phyloP scores from a whole-genome alignment of 169 alveolate genomes.

The Theileria orientalis region DNA sequence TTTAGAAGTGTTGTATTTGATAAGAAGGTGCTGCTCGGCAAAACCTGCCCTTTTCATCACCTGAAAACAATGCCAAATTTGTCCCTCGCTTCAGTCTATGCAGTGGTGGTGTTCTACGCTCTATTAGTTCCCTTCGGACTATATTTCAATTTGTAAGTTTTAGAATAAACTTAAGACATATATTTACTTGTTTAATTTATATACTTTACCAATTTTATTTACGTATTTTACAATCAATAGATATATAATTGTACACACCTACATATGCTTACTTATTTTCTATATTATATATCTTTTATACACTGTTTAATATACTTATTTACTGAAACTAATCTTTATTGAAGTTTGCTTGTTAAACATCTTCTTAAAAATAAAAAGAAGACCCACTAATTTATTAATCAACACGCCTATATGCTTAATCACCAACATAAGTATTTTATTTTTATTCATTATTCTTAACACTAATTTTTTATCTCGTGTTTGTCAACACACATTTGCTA shows the following conservation, averaged over 20 bases:
- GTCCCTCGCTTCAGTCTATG: slow-evolving; percentile 18
- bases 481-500: too few species aligned
- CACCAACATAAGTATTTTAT: too few species aligned
- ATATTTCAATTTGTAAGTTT: slow-evolving; percentile 30
- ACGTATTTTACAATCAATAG: neutral
- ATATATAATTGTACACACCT: too few species aligned
- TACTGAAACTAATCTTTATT: neutral
- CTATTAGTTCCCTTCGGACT: slow-evolving; percentile 21
- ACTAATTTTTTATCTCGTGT: too few species aligned
- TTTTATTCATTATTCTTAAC: too few species aligned
- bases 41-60: slow-evolving; percentile 5
- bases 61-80: slow-evolving; percentile 6
- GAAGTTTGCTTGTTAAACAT: slow-evolving; percentile 12
- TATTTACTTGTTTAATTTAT: neutral
- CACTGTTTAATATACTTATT: too few species aligned
- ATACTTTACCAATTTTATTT: neutral
- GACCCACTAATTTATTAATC: neutral
- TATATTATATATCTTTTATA: too few species aligned
- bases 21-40: slow-evolving; percentile 3
- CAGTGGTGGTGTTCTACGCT: slow-evolving; percentile 31
- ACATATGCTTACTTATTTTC: too few species aligned
- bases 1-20: slow-evolving; percentile 10
- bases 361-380: neutral
- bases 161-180: neutral
- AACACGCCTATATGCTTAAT: too few species aligned